phyloP scores from a whole-genome alignment of 768 basidiomycete species.

The Atractiella rhizophila region DNA sequence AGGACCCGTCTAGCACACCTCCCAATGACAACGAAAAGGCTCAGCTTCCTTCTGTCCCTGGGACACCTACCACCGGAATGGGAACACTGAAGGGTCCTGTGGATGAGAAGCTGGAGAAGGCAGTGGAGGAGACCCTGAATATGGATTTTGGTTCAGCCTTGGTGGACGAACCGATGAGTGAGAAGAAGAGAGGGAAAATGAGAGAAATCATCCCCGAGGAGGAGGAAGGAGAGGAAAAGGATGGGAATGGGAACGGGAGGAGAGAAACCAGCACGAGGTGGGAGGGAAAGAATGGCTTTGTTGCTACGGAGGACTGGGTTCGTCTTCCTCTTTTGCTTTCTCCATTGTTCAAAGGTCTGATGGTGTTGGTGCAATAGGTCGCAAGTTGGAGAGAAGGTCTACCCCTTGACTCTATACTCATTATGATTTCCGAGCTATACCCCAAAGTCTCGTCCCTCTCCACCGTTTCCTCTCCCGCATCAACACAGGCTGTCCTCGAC shows the following conservation, averaged over 20 bases:
- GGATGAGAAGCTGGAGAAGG: slow-evolving; percentile 11
- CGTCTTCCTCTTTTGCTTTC: neutral
- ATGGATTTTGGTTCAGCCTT: no score
- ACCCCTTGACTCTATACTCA: slow-evolving; percentile 63
- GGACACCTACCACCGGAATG: neutral
- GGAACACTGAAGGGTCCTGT: neutral
- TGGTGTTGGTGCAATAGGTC: slow-evolving; percentile 28
- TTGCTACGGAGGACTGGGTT: slow-evolving; percentile 89
- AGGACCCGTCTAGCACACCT: neutral
- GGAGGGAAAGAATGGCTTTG: slow-evolving; percentile 69
- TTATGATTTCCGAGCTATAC: slow-evolving; percentile 64
- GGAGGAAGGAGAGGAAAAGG: slow-evolving; percentile 23
- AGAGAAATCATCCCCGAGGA: slow-evolving; percentile 20
- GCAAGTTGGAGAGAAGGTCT: slow-evolving; percentile 91
- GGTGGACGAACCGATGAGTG: no score
- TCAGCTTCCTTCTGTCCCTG: neutral
- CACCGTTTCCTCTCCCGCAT: slow-evolving; percentile 35
- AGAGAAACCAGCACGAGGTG: slow-evolving; percentile 35
- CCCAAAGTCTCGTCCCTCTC: slow-evolving; percentile 58
- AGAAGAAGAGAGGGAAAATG: slow-evolving; percentile 83
- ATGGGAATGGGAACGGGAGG: slow-evolving; percentile 33
- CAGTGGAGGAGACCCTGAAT: slow-evolving; percentile 10
- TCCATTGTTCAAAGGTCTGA: neutral
- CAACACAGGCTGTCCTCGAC: slow-evolving; percentile 43
- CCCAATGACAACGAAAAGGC: neutral